A percentile compares a stretch with the other conserved stretches of the same genome.
Conservation (phyloP, 305 asterid species). For the Solanum chacoense region DNA sequence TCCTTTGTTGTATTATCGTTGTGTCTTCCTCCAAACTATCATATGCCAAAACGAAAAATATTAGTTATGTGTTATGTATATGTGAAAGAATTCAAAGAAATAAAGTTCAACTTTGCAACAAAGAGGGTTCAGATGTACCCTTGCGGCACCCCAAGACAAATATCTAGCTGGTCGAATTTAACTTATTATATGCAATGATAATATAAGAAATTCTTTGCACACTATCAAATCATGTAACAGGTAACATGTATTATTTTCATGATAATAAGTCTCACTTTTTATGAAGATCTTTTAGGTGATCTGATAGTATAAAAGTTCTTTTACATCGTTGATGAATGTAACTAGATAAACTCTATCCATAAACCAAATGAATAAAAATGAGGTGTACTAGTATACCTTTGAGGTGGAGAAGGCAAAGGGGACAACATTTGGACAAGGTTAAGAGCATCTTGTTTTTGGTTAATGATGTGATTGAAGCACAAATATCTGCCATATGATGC, state of each 20-base stretch:
- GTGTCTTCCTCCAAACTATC: constrained; percentile 38
- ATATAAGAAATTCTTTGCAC: not conserved
- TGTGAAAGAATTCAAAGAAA: not conserved
- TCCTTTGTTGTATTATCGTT: constrained; percentile 45
- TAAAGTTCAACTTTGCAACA: not conserved
- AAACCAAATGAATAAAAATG: not conserved
- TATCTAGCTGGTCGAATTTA: not conserved
- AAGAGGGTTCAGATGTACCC: not conserved
- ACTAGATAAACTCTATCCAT: not conserved
- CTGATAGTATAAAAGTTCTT: not conserved
- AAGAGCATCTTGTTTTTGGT: constrained; percentile 37
- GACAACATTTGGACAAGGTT: constrained; percentile 44
- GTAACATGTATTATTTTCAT: not conserved
- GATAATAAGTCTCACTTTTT: not conserved
- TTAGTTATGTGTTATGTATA: not conserved
- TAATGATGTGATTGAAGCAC: constrained; percentile 60
- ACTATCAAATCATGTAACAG: not conserved
- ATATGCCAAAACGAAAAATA: not conserved
- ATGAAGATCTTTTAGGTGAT: not conserved
- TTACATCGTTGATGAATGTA: not conserved
- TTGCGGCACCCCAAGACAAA: not conserved
- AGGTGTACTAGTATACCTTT: constrained; percentile 12
- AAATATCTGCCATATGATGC: constrained; percentile 74
- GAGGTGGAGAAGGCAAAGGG: constrained; percentile 17
- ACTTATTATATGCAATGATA: not conserved